Percentiles rank a stretch among this genome's conserved stretches.
Conservation (phyloP, 495 filamentous ascomycete species). For the Podospora fimiseda region DNA sequence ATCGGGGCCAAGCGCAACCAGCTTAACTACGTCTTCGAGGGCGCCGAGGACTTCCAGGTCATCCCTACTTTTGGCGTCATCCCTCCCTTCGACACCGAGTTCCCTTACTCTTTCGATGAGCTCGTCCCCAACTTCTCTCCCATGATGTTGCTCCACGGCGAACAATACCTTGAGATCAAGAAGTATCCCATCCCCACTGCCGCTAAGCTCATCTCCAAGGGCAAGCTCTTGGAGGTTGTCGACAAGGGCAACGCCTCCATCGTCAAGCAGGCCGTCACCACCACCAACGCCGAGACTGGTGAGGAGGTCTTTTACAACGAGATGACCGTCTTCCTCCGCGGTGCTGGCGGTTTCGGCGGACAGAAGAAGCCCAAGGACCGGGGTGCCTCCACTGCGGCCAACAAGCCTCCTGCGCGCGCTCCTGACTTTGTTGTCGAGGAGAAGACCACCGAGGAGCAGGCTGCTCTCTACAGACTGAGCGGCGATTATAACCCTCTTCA, state of each 20-base stretch:
- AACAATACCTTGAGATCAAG: slow-evolving; percentile 95
- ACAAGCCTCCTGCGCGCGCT: slow-evolving; percentile 68
- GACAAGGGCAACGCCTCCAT: slow-evolving; percentile 93
- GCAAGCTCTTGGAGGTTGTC: slow-evolving; percentile 84
- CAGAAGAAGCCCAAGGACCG: slow-evolving; percentile 71
- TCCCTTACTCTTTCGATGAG: slow-evolving; percentile 74
- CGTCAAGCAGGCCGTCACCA: slow-evolving; percentile 71
- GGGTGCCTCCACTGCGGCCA: slow-evolving; percentile 69
- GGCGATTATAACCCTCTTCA: slow-evolving; percentile 90
- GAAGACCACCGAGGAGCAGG: slow-evolving; percentile 88
- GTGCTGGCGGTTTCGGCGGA: slow-evolving; percentile 87
- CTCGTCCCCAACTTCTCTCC: slow-evolving; percentile 91
- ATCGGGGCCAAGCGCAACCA: slow-evolving; percentile 91
- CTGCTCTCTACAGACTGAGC: slow-evolving; percentile 86
- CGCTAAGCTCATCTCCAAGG: slow-evolving; percentile 71
- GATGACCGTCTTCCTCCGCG: slow-evolving; percentile 82
- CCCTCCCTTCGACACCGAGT: slow-evolving; percentile 78
- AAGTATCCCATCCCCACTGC: slow-evolving; percentile 91
- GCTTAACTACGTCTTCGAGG: slow-evolving; percentile 81
- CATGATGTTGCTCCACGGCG: slow-evolving; percentile 99
- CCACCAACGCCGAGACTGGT: slow-evolving; percentile 70
- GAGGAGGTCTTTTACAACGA: slow-evolving; percentile 98
- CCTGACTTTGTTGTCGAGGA: slow-evolving; percentile 82
- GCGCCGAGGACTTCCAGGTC: slow-evolving; percentile 81
- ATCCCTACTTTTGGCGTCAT: slow-evolving; percentile 93